phyloP scores from a whole-genome alignment of 345 rosid genomes.

The Hypericum perforatum region DNA sequence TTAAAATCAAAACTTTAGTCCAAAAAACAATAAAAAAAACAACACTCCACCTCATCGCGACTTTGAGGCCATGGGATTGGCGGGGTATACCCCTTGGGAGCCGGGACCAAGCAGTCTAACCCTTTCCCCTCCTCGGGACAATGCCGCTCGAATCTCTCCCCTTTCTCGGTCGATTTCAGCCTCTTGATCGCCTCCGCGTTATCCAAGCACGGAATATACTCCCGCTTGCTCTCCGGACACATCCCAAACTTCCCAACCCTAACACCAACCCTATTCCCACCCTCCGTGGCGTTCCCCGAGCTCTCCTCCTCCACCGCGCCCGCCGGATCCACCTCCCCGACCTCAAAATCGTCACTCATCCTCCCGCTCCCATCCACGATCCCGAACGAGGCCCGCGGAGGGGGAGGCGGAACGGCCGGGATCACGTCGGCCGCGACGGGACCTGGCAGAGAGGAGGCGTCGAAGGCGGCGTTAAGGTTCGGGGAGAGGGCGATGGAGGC shows the following conservation, averaged over 20 bases:
- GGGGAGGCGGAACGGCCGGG: constrained; percentile 25
- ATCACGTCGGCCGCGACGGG: constrained; percentile 13
- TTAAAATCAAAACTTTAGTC: background rate
- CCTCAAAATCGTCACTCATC: constrained; percentile 37
- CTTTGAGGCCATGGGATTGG: constrained; percentile 56
- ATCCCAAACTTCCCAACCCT: constrained; percentile 17
- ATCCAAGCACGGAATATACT: constrained; percentile 46
- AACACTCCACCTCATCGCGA: constrained; percentile 38
- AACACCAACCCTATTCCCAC: background rate
- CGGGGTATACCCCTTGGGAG: constrained; percentile 36
- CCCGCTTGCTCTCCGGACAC: constrained; percentile 31
- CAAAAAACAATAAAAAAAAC: background rate
- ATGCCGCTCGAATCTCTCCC: constrained; percentile 42
- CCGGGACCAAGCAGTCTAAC: constrained; percentile 46
- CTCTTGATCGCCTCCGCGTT: constrained; percentile 30
- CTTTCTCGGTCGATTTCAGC: constrained; percentile 16
- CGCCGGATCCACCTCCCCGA: constrained; percentile 30
- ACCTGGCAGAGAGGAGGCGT: constrained; percentile 21
- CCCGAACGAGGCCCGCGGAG: constrained; percentile 25
- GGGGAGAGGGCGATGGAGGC: constrained; percentile 13
- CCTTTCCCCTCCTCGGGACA: constrained; percentile 29
- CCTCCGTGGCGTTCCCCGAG: constrained; percentile 1
- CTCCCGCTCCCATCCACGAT: constrained; percentile 53
- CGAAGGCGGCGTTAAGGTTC: constrained; percentile 13
- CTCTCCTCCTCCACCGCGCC: constrained; percentile 17